Evolutionary conservation across 345 rosid genomes (phyloP), one percentile per base, ranked within the genome.

Genomic region (Noccaea caerulescens): DNA sequence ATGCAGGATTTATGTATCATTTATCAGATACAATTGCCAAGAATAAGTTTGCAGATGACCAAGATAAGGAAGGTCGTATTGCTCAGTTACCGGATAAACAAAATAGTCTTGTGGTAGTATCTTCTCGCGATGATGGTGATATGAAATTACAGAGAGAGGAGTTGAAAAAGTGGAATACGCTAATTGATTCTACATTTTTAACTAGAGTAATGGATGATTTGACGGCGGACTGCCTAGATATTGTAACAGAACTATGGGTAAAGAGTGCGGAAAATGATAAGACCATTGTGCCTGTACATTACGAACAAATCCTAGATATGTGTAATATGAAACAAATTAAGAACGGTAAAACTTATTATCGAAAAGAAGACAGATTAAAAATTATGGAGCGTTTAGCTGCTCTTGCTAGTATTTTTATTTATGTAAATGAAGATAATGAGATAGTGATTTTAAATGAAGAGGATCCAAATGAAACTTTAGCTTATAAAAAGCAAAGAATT

Each of bases 161-260:
- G 44, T 41, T 41, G 44, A 41, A 41, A 41, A 41, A 41, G 44
- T 41, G 44, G 44, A 41, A 41, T 41, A 41, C 44, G 44, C 44
- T 41, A 41, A 41, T 41, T 41, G 44, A 41, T 41, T 41, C 44
- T 41, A 41, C 44, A 41, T 41, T 41, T 41, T 41, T 41, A 41
- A 41, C 44, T 41, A 41, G 44, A 41, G 44, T 41, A 41, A 41
- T 41, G 44, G 44, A 41, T 41, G 44, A 41, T 41, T 41, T 41
- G 44, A 41, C 44, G 44, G 44, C 44, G 44, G 44, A 41, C 44
- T 41, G 44, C 44, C 44, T 41, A 41, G 44, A 41, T 41, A 41
- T 41, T 41, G 44, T 41, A 41, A 41, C 44, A 41, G 44, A 41
- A 41, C 44, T 41, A 41, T 41, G 44, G 44, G 44, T 41, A 41